Evolutionary conservation across 352 stramenopile species (phyloP).

Genomic region (Phytopythium helicoides): DNA sequence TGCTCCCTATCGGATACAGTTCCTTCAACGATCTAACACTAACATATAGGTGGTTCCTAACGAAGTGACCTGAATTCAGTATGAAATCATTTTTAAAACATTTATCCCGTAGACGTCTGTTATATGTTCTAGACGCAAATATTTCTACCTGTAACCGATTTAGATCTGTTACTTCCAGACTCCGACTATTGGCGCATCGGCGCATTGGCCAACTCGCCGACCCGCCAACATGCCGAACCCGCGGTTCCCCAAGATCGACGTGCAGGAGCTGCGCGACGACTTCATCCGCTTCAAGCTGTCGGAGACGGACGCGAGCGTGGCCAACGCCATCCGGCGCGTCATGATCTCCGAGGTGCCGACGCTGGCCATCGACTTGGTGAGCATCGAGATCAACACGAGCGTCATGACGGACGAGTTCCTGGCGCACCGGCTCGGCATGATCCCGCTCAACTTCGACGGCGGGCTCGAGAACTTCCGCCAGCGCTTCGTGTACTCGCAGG

Average conservation of each 20-base stretch:
- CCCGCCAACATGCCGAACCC: slow-evolving; percentile 70
- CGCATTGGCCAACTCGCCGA: not conserved
- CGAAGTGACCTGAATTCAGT: too few species aligned
- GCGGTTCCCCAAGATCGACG: slow-evolving; percentile 92
- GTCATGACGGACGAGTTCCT: slow-evolving; percentile 99
- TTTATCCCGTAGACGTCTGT: too few species aligned
- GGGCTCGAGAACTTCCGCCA: slow-evolving; percentile 88
- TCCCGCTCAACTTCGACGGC: slow-evolving; percentile 92
- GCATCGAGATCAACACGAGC: slow-evolving; percentile 96
- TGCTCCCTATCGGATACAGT: too few species aligned
- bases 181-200: too few species aligned
- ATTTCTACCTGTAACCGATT: too few species aligned
- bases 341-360: slow-evolving; percentile 98
- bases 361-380: slow-evolving; percentile 98
- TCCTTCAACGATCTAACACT: too few species aligned
- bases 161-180: too few species aligned
- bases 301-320: slow-evolving; percentile 96
- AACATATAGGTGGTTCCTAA: too few species aligned
- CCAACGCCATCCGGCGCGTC: slow-evolving; percentile 96
- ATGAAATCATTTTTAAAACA: too few species aligned
- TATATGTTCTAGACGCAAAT: too few species aligned
- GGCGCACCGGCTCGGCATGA: slow-evolving; percentile 96
- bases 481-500: slow-evolving; percentile 87
- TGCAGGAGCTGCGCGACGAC: slow-evolving; percentile 93
- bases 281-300: slow-evolving; percentile 97